phyloP scores from a whole-genome alignment of 2,329 filamentous ascomycete genomes.

The Fusarium continuum region DNA sequence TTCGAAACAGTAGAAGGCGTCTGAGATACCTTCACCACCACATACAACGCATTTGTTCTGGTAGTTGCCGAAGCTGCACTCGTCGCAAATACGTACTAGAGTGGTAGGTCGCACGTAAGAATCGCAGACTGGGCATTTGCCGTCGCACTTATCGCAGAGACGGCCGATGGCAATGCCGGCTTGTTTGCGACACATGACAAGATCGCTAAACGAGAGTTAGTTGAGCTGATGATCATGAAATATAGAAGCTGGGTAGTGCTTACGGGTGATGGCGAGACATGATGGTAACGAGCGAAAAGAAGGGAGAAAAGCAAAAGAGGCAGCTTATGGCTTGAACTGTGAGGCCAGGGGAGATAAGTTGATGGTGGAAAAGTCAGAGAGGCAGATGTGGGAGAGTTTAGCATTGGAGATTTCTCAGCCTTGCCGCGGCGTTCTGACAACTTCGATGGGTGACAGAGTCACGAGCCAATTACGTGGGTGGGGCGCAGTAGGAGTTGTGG shows the following conservation, averaged over 20 bases:
- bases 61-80: slow-evolving; percentile 99
- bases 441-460: slow-evolving; percentile 30
- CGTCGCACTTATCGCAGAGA: slow-evolving; percentile 99
- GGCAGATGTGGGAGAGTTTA: slow-evolving; percentile 30
- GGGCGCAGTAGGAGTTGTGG: slow-evolving; percentile 28
- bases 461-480: slow-evolving; percentile 37
- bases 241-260: slow-evolving; percentile 47
- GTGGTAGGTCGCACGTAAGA: slow-evolving; percentile 98
- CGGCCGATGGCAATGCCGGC: slow-evolving; percentile 97
- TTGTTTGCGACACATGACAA: slow-evolving; percentile 99
- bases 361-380: background rate
- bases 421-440: slow-evolving; percentile 48
- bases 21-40: slow-evolving; percentile 96
- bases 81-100: slow-evolving; percentile 97
- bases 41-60: slow-evolving; percentile 99
- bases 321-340: background rate
- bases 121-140: slow-evolving; percentile 99
- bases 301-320: background rate
- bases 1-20: slow-evolving; percentile 99
- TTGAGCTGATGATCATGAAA: background rate
- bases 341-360: slow-evolving; percentile 9
- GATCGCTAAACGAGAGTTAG: slow-evolving; percentile 69
- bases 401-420: slow-evolving; percentile 56
- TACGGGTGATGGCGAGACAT: slow-evolving; percentile 97
- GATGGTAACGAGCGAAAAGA: slow-evolving; percentile 43